Base-by-base conservation (phyloP, 1,284 basidiomycete genomes). In the Irpex sp. region DNA sequence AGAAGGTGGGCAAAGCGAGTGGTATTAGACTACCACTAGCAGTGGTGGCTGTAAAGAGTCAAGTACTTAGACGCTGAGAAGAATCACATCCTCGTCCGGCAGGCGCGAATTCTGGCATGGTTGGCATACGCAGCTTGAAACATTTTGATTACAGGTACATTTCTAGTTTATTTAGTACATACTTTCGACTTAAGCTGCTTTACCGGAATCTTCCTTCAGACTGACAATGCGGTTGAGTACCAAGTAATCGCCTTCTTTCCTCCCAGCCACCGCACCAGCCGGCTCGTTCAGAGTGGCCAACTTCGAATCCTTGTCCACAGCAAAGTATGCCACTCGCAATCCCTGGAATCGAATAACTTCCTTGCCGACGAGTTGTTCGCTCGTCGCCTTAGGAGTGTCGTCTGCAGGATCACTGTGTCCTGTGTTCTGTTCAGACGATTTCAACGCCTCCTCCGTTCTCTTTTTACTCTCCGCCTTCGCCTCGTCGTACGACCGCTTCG, bases 291-390 rank as follows among this genome's bases (percentile, higher is more conserved):
- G 74, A 65, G 81, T 86, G 17, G 80, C 83, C 47, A 96, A 71
- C 59, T 83, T 82, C 52, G 93, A 81, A 70, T 97, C 94, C 73
- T 89, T 90, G 76, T 99, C 97, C 38, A 98, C 81, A 8, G 94
- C 86, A 74, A 99, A 99, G 80, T 98, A 99, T 2, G 92, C 97
- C 57, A 97, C 89, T 17, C 97, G 88, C 77, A 99, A 84, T 17
- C 94, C 97, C 78, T 99, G 97, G 87, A 99, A 99, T 56, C 97
- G 85, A 59, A 99, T 87, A 74, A 91, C 92, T 76, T 99, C 97
- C 74, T 92, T 91, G 19, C 97, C 97, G 47, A 96, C 84, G 51
- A 97, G 82, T 76, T 94, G 92, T 63, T 90, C 91, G 49, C 86
- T 88, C 4, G 86, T 92, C 26, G 87, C 88, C 61, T 86, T 85